These are phyloP conservation scores for Argentina anserina DNA, from an alignment of 306 rosid genomes.

Conservation along the genomic window DNA sequence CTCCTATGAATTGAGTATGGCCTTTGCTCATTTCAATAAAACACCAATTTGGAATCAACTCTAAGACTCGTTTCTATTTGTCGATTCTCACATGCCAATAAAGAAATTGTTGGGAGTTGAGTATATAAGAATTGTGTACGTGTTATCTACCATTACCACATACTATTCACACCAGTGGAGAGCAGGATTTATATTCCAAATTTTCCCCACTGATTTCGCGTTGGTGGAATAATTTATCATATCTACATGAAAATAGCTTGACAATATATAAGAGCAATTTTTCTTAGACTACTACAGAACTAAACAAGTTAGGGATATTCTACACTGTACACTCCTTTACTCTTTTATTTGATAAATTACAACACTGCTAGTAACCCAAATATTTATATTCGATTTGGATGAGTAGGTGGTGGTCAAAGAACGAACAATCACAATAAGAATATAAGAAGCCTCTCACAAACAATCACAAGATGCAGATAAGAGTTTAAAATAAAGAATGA, in stretches of 20 bases:
- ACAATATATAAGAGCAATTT: background rate
- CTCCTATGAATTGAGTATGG: no score
- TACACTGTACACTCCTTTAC: background rate
- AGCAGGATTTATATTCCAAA: background rate
- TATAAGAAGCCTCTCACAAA: background rate
- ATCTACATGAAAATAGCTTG: background rate
- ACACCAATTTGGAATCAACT: background rate
- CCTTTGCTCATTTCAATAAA: background rate
- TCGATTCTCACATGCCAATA: background rate
- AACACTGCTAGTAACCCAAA: background rate
- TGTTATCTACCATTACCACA: background rate
- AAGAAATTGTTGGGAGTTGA: background rate
- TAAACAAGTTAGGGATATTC: background rate
- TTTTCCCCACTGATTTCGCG: background rate
- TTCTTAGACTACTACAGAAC: background rate
- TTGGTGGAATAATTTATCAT: background rate
- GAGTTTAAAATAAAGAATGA: background rate
- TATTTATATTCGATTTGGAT: background rate
- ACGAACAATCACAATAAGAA: background rate
- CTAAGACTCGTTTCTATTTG: no score
- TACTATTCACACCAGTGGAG: background rate
- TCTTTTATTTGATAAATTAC: background rate
- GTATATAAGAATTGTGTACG: no score
- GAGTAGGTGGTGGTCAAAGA: background rate
- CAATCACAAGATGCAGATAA: background rate